Base-by-base conservation (phyloP, 352 stramenopile genomes). In the Salisapilia sapeloensis region DNA sequence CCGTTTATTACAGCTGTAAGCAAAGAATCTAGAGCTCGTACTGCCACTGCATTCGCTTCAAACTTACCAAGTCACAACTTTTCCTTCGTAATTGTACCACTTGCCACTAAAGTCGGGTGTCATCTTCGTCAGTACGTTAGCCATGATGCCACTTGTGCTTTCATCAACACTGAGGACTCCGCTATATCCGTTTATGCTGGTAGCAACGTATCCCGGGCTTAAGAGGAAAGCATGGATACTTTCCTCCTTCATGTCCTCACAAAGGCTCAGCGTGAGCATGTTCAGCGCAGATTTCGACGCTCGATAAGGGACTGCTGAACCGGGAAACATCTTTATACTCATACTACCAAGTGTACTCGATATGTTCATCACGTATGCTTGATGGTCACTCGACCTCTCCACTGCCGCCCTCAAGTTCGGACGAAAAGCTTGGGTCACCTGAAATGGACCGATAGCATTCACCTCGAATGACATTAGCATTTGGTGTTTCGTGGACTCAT, bases 231-330 rank as follows among this genome's bases (percentile, higher is more conserved):
- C 60, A 15, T 51, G 53, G 28, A 85, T 79, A 14, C 63, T 67
- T 19, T 79, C 54, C 2, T 16, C 14, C 26, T 54, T 42, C 20
- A 85, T 38, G 28, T 79, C 69, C 4, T 70, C 13, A 9, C 55
- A 31, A 15, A 85, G 36, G 35, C 52, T 67, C 45, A 70, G 63
- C 16, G 45, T 62, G 27, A 81, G 41, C 49, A 80, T 85, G 55
- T 91, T 87, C 24, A 87, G 56, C 30, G 76, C 75, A n/a, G 60
- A 48, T 49, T 89, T 87, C 29, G 67, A 87, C 43, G 76, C 52
- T 20, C 72, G 66, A 48, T 91, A 89, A 26, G 51, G 66, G 40
- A 89, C 83, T 22, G 42, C 47, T 2, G 67, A 60, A 14, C 75
- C 75, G 1, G 50, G 66, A 11, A 31, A 39, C 24, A 76, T 79